Evolutionary conservation across 1,284 basidiomycete species (phyloP), one percentile per base, ranked within the genome.

Genomic region (Tranzscheliella williamsii): DNA sequence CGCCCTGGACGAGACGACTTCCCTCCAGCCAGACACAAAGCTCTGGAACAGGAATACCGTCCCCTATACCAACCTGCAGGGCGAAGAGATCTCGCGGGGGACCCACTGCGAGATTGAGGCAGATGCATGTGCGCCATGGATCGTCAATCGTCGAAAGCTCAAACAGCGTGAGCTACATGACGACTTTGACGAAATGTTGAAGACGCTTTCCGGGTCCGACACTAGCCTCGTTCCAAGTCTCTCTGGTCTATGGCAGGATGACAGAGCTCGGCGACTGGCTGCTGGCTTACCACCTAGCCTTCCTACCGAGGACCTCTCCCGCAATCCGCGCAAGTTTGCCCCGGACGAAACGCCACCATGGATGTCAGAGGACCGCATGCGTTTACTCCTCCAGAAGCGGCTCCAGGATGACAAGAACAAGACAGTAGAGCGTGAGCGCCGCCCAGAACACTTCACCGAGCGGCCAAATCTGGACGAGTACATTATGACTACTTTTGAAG

Each of bases 171-270:
- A 85, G 48, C 73, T 93, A 2, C 91, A 94, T 64, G 84, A 89
- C 75, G 84, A 84, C 56, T 69, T 73, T 39, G 65, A 60, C 20
- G 64, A 73, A 29, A 20, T 24, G 4, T n/a, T 26, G 6, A 24
- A 23, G 29, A 24, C 42, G 4, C 37, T 37, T 4, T 22, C 43
- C 6, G 39, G 45, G 11, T 15, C 7, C 12, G 40, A 50, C 13
- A 88, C 90, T 62, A 91, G 90, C 39, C 83, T 95, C 20, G 89
- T 98, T 0, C 83, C 87, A 22, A 87, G 90, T 65, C 87, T 97
- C 42, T 86, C 87, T 43, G 93, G 95, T 76, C 82, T 98, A 1
- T 98, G 94, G 94, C 89, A 93, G 44, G 91, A 95, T 66, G 94
- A 97, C 76, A 85, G 87, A 9, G 81, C 82, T 9, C 84, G 91